A percentile compares a stretch with the other conserved stretches of the same genome.
Conservation (phyloP, 345 rosid genomes). For the Linum trigynum region DNA sequence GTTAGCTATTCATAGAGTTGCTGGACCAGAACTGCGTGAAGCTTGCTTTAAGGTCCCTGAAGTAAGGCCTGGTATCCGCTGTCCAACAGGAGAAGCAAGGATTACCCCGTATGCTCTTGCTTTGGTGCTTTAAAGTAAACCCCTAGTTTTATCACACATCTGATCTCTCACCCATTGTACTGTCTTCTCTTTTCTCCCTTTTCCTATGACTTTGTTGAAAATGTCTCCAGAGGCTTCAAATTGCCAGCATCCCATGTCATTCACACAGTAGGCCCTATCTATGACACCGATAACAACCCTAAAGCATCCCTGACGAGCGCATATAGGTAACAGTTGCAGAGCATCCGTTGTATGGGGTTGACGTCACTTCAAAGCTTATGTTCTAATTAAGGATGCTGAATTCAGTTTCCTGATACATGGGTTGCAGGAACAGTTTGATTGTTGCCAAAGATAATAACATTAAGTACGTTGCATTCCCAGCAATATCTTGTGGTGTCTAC, state of each 20-base stretch:
- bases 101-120: constrained; percentile 45
- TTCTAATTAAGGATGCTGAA: neutral
- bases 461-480: constrained; percentile 70
- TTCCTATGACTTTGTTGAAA: neutral
- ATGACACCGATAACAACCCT: constrained; percentile 41
- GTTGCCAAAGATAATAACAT: constrained; percentile 65
- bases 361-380: neutral
- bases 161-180: neutral
- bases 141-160: neutral
- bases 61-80: constrained; percentile 57
- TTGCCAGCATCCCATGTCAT: constrained; percentile 67
- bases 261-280: constrained; percentile 87
- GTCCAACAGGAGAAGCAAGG: constrained; percentile 83
- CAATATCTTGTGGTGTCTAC: constrained; percentile 69
- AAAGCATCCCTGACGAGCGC: constrained; percentile 41
- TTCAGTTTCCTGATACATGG: constrained; percentile 10
- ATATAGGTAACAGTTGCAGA: constrained; percentile 19
- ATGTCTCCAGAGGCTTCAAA: constrained; percentile 56
- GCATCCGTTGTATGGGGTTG: neutral
- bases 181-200: neutral
- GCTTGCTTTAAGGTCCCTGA: constrained; percentile 63
- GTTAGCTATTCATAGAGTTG: constrained; percentile 69
- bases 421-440: constrained; percentile 56
- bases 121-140: too few species aligned
- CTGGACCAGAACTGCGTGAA: constrained; percentile 60